These are phyloP conservation scores for Chlorella sp. DNA, from an alignment of 139 green algal genomes.

Conservation along the genomic window DNA sequence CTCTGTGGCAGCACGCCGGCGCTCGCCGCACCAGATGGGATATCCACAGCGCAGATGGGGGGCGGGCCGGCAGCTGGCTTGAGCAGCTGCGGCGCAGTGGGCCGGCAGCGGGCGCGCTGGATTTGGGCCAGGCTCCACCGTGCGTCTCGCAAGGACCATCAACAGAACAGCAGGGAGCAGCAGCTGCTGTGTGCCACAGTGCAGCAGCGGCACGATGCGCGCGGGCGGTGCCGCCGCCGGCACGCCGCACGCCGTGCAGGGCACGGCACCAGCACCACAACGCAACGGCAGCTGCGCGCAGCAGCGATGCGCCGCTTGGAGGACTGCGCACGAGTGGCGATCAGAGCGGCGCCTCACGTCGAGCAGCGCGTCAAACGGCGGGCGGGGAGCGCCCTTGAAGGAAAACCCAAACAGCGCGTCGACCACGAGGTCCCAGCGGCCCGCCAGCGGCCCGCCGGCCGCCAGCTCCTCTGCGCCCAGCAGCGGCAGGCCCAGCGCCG, in stretches of 20 bases:
- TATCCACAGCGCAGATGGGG: slow-evolving; percentile 45
- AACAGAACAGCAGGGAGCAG: too few relatives aligned
- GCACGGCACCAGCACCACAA: too few relatives aligned
- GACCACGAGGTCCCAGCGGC: slow-evolving; percentile 77
- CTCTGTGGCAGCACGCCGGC: too few relatives aligned
- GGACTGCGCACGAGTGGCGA: too few relatives aligned
- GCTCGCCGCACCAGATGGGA: too few relatives aligned
- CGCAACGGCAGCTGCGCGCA: too few relatives aligned
- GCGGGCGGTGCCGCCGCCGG: background rate
- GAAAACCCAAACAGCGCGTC: slow-evolving; percentile 98
- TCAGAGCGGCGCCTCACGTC: slow-evolving; percentile 31
- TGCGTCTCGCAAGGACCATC: too few relatives aligned
- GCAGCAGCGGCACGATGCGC: background rate
- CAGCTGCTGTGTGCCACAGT: background rate
- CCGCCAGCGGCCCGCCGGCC: slow-evolving; percentile 13
- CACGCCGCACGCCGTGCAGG: too few relatives aligned
- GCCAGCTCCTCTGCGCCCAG: slow-evolving; percentile 56
- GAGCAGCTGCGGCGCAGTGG: slow-evolving; percentile 50
- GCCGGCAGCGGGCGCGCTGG: background rate
- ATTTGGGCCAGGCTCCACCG: background rate
- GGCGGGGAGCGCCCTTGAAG: slow-evolving; percentile 85
- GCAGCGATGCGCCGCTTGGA: too few relatives aligned
- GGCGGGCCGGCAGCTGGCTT: slow-evolving; percentile 46
- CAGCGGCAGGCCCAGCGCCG: slow-evolving; percentile 69
- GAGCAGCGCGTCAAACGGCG: slow-evolving; percentile 91